Percentiles rank a stretch among this genome's conserved stretches.
phyloP scores from a whole-genome alignment of 768 basidiomycete species.

The Suillus cothurnatus region DNA sequence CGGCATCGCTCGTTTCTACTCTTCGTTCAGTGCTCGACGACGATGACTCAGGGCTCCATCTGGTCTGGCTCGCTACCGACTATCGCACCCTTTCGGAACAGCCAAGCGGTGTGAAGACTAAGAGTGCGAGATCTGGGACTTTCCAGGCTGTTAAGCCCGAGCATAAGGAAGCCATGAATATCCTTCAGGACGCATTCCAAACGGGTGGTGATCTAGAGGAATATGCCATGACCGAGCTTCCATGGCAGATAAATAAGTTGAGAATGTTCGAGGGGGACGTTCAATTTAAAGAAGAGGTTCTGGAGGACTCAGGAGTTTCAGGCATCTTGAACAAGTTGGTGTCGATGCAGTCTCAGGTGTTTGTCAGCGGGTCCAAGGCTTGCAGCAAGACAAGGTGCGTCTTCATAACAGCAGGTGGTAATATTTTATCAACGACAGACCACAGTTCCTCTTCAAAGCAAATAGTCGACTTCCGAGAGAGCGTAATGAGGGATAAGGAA shows the following conservation, averaged over 20 bases:
- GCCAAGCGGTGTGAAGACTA: conserved; percentile 12
- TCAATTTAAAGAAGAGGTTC: conserved; percentile 28
- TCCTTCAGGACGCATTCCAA: conserved; percentile 46
- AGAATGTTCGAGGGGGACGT: conserved; percentile 24
- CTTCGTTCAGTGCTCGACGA: conserved; percentile 39
- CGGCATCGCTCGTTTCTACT: conserved; percentile 47
- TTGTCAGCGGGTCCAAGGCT: conserved; percentile 49
- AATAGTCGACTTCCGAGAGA: conserved; percentile 46
- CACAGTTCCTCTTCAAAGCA: conserved; percentile 56
- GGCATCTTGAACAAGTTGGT: conserved; percentile 62
- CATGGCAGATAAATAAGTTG: conserved; percentile 32
- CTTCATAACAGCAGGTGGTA: not conserved
- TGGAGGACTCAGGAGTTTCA: conserved; percentile 51
- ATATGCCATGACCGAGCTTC: conserved; percentile 47
- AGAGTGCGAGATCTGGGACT: conserved; percentile 44
- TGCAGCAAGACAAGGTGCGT: conserved; percentile 51
- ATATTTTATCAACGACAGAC: not conserved
- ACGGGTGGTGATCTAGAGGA: conserved; percentile 39
- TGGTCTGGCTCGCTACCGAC: conserved; percentile 61
- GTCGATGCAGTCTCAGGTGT: conserved; percentile 48
- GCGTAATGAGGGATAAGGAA: conserved; percentile 20
- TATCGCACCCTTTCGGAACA: conserved; percentile 39
- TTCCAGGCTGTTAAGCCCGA: conserved; percentile 44
- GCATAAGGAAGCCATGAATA: conserved; percentile 48
- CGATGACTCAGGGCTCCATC: conserved; percentile 29